Evolutionary conservation across 164 flowering plant genomes (phyloP).

Genomic region (Aristolochia contorta): DNA sequence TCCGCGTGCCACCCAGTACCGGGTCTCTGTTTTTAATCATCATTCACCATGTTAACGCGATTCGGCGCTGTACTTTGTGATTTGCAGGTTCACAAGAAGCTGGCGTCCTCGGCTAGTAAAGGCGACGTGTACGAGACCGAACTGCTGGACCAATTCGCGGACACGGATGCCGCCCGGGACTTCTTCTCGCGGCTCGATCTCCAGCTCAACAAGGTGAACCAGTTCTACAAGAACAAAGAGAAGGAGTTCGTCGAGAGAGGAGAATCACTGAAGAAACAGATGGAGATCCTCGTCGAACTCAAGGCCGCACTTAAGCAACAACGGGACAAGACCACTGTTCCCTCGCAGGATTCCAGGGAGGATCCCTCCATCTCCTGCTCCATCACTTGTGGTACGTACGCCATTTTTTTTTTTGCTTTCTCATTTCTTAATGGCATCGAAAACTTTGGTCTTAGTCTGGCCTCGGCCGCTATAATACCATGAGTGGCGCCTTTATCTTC

Average conservation of each 20-base stretch:
- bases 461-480: too few relatives aligned
- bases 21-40: neutral
- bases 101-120: constrained; percentile 60
- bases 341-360: constrained; percentile 39
- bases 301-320: constrained; percentile 39
- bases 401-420: too few relatives aligned
- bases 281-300: constrained; percentile 66
- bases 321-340: constrained; percentile 17
- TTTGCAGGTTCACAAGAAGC: constrained; percentile 84
- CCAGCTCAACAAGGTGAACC: constrained; percentile 91
- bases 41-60: constrained; percentile 1
- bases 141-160: constrained; percentile 67
- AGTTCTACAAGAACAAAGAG: constrained; percentile 74
- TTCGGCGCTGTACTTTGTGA: constrained; percentile 1
- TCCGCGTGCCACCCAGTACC: too few relatives aligned
- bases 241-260: constrained; percentile 86
- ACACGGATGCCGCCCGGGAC: constrained; percentile 54
- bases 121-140: constrained; percentile 79
- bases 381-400: constrained; percentile 50
- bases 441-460: neutral
- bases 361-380: constrained; percentile 64
- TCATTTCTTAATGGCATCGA: too few relatives aligned
- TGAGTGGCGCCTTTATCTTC: too few relatives aligned
- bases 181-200: constrained; percentile 64
- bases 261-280: constrained; percentile 65